phyloP scores from a whole-genome alignment of 768 basidiomycete species.

The Porphyrellus cyaneotinctus region DNA sequence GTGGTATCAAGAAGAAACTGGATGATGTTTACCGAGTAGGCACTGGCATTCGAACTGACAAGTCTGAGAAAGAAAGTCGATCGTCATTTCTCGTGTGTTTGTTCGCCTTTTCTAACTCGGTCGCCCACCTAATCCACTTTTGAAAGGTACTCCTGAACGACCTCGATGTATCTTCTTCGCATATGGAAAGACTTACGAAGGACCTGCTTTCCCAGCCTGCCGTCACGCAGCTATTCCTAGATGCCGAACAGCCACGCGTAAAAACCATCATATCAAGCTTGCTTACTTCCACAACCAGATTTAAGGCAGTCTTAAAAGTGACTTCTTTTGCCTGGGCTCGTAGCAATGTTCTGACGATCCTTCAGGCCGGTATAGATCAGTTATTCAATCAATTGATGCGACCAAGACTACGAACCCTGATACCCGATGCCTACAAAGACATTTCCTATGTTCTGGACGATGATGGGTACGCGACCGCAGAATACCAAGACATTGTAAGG shows the following conservation, averaged over 20 bases:
- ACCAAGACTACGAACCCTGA: conserved; percentile 77
- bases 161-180: conserved; percentile 85
- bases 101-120: background rate
- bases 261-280: conserved; percentile 48
- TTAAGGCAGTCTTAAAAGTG: conserved; percentile 74
- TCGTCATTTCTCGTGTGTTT: conserved; percentile 74
- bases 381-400: conserved; percentile 93
- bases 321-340: conserved; percentile 14
- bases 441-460: conserved; percentile 87
- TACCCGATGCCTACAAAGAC: conserved; percentile 88
- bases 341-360: conserved; percentile 1
- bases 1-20: conserved; percentile 76
- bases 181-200: conserved; percentile 77
- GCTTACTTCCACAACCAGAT: conserved; percentile 52
- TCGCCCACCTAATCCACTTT: background rate
- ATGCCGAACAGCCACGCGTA: conserved; percentile 49
- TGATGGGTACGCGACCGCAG: conserved; percentile 75
- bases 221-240: conserved; percentile 66
- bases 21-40: conserved; percentile 79
- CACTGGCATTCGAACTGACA: conserved; percentile 58
- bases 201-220: conserved; percentile 54
- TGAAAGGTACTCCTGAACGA: conserved; percentile 85
- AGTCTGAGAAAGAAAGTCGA: conserved; percentile 75
- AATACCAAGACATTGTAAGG: conserved; percentile 79
- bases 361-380: conserved; percentile 81